phyloP scores from a whole-genome alignment of 495 filamentous ascomycete genomes.

The Penicillium subrubescens region DNA sequence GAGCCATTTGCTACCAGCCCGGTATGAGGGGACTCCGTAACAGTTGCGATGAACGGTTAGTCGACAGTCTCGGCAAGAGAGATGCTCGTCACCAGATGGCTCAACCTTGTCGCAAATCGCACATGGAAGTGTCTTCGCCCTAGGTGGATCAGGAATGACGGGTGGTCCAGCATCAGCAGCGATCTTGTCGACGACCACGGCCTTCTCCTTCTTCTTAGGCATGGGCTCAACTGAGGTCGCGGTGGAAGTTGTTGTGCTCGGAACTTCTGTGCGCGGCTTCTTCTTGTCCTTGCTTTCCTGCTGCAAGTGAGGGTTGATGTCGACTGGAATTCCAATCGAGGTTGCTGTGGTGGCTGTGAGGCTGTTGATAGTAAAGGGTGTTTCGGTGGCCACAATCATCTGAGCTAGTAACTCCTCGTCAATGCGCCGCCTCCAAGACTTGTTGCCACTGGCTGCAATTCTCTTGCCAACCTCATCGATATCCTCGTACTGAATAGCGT shows the following conservation, averaged over 20 bases:
- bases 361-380: conserved; percentile 47
- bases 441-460: conserved; percentile 76
- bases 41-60: conserved; percentile 92
- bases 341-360: conserved; percentile 49
- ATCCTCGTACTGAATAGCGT: conserved; percentile 94
- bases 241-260: conserved; percentile 50
- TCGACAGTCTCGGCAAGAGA: conserved; percentile 82
- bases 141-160: conserved; percentile 70
- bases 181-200: conserved; percentile 53
- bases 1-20: conserved; percentile 79
- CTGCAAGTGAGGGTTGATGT: conserved; percentile 43
- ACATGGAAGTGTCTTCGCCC: conserved; percentile 77
- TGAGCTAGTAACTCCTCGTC: conserved; percentile 92
- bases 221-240: conserved; percentile 48
- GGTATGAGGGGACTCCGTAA: conserved; percentile 77
- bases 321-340: conserved; percentile 44
- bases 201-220: conserved; percentile 72
- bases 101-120: conserved; percentile 80
- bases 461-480: conserved; percentile 93
- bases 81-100: conserved; percentile 66
- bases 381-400: conserved; percentile 60
- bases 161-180: conserved; percentile 58
- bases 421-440: conserved; percentile 82
- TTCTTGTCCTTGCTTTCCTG: conserved; percentile 58
- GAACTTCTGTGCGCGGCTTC: conserved; percentile 57